Conservation (phyloP, 495 filamentous ascomycete genomes). For the Neurospora sp. region DNA sequence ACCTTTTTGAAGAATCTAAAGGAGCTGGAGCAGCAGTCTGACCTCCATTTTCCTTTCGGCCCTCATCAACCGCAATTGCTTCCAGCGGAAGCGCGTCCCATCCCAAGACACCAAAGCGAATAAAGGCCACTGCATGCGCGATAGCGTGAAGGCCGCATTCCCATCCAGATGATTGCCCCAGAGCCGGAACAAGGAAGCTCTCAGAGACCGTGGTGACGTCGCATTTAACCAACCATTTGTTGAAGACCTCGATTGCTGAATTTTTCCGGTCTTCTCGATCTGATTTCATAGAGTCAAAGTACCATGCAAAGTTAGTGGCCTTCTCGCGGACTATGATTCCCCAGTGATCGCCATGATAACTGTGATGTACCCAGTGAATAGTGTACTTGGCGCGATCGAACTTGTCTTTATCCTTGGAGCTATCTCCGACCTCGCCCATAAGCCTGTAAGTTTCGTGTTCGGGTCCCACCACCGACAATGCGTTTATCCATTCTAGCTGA, state of each 20-base stretch:
- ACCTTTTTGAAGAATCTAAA: neutral
- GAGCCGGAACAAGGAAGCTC: neutral
- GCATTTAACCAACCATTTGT: neutral
- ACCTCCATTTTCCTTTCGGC: neutral
- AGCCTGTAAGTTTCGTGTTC: no score
- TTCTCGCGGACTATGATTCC: neutral
- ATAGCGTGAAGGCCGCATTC: slow-evolving; percentile 11
- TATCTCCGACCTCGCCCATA: neutral
- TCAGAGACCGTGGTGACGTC: neutral
- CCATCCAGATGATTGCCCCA: neutral
- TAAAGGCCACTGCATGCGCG: slow-evolving; percentile 8
- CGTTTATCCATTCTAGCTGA: no score
- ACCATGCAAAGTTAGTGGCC: neutral
- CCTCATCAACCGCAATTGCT: neutral
- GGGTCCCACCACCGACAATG: no score
- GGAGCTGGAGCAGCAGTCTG: neutral
- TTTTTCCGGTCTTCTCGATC: neutral
- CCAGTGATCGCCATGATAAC: neutral
- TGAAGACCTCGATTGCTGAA: neutral
- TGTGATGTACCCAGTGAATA: neutral
- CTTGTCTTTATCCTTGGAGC: neutral
- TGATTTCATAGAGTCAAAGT: neutral
- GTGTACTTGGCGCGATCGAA: neutral
- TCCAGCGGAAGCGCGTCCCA: neutral
- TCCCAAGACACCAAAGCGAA: slow-evolving; percentile 7